phyloP scores from a whole-genome alignment of 176 grass and related monocot genomes.

The Saccharum officinarum region DNA sequence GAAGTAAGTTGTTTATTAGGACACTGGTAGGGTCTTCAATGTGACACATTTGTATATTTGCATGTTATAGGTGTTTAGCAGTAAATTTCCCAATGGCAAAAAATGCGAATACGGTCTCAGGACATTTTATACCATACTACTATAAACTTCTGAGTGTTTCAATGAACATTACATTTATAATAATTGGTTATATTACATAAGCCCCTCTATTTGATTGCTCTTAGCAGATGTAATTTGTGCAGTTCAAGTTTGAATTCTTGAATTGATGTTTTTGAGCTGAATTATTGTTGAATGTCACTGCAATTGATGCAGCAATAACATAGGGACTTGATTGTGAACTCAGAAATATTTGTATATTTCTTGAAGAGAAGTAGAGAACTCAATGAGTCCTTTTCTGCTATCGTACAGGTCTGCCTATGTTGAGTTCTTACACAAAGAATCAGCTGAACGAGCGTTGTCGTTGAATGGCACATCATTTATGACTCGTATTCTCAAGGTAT shows the following conservation, averaged over 20 bases:
- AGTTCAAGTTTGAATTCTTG: conserved; percentile 5
- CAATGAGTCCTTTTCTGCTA: conserved; percentile 12
- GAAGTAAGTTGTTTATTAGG: neutral
- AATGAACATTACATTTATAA: conserved; percentile 22
- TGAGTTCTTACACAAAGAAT: conserved; percentile 91
- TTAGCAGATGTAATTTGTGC: neutral
- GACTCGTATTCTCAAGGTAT: conserved; percentile 92
- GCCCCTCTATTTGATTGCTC: neutral
- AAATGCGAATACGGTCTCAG: neutral
- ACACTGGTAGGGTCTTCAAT: neutral
- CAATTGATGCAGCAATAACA: conserved; percentile 26
- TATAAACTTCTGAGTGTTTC: neutral
- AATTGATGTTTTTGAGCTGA: neutral
- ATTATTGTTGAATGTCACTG: neutral
- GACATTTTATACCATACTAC: neutral
- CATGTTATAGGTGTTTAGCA: conserved; percentile 1
- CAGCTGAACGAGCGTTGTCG: conserved; percentile 80
- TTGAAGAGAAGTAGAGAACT: neutral
- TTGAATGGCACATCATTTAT: conserved; percentile 97
- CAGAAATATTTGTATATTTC: neutral
- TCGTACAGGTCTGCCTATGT: conserved; percentile 75
- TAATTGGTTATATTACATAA: neutral
- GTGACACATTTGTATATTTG: neutral
- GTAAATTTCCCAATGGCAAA: neutral
- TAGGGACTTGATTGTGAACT: conserved; percentile 1